phyloP scores from a whole-genome alignment of 2,329 filamentous ascomycete genomes.

The Parastagonospora nodorum region DNA sequence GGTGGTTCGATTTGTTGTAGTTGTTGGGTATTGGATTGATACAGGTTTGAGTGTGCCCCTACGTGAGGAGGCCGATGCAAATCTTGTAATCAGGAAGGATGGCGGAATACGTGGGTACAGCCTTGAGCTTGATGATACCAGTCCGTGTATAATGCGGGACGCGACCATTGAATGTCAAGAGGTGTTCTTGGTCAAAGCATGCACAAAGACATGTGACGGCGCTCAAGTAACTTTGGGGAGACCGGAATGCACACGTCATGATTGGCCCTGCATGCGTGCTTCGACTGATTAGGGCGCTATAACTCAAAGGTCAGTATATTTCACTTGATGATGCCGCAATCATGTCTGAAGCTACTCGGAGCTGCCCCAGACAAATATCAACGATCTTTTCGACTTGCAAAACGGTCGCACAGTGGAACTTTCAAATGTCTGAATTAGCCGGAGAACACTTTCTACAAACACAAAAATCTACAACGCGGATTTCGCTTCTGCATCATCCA shows the following conservation, averaged over 20 bases:
- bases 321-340: no score
- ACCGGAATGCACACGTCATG: constrained; percentile 26
- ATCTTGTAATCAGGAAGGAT: no score
- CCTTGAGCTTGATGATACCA: no score
- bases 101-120: no score
- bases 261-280: constrained; percentile 15
- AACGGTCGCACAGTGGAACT: background rate
- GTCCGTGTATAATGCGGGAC: no score
- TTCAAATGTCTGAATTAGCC: background rate
- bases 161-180: background rate
- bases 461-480: constrained; percentile 4
- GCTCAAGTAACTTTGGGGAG: background rate
- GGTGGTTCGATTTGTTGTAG: background rate
- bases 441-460: background rate
- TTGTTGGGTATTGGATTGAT: background rate
- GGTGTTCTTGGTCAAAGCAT: background rate
- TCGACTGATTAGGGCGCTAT: background rate
- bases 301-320: no score
- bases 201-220: constrained; percentile 11
- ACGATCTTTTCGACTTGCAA: background rate
- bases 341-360: no score
- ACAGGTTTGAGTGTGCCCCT: no score
- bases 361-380: no score
- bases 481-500: constrained; percentile 7
- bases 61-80: no score